Evolutionary conservation across 2,329 filamentous ascomycete species (phyloP).

Genomic region (Exophiala sideris): DNA sequence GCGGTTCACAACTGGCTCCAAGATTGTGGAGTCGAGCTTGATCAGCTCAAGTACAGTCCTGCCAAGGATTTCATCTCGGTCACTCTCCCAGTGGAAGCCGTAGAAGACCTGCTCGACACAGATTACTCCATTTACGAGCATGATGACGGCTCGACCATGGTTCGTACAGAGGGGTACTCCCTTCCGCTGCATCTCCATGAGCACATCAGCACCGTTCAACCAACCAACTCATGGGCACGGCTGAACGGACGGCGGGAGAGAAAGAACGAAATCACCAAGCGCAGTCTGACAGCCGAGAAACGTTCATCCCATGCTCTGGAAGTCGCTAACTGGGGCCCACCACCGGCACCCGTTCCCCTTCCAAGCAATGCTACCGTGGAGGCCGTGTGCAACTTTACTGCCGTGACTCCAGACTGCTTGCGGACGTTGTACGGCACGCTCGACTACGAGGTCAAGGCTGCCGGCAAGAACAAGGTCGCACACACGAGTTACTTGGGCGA

Average conservation of each 20-base stretch:
- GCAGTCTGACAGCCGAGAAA: slow-evolving; percentile 10
- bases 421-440: slow-evolving; percentile 54
- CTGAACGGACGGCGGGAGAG: slow-evolving; percentile 8
- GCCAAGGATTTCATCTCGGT: slow-evolving; percentile 23
- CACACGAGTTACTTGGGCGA: slow-evolving; percentile 49
- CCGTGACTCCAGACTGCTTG: slow-evolving; percentile 54
- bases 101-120: slow-evolving; percentile 23
- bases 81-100: slow-evolving; percentile 9
- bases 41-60: slow-evolving; percentile 31
- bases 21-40: slow-evolving; percentile 48
- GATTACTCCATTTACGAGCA: slow-evolving; percentile 24
- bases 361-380: slow-evolving; percentile 30
- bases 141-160: slow-evolving; percentile 16
- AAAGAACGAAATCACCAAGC: slow-evolving; percentile 13
- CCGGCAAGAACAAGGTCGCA: slow-evolving; percentile 42
- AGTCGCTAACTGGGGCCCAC: slow-evolving; percentile 12
- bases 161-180: slow-evolving; percentile 23
- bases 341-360: slow-evolving; percentile 8
- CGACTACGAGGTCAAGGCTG: slow-evolving; percentile 48
- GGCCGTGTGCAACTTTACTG: slow-evolving; percentile 49
- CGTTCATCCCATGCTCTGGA: slow-evolving; percentile 12
- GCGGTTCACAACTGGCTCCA: slow-evolving; percentile 28
- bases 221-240: slow-evolving; percentile 24
- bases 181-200: slow-evolving; percentile 21
- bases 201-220: slow-evolving; percentile 25